Conservation (phyloP, 2,329 filamentous ascomycete species). For the Claviceps digitariae region DNA sequence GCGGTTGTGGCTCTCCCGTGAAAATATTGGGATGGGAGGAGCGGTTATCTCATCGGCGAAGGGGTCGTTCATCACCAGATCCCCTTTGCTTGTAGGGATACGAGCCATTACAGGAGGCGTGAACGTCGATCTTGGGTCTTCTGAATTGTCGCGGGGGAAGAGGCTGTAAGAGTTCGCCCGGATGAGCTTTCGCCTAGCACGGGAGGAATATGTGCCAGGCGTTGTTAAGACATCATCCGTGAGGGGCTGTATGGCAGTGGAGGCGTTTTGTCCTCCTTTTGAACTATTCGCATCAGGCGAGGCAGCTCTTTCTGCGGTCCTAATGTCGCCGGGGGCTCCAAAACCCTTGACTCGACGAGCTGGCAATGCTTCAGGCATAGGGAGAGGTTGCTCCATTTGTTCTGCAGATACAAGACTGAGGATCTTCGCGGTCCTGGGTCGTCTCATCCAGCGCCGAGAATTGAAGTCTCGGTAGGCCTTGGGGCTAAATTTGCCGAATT, state of each 20-base stretch:
- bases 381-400: constrained; percentile 11
- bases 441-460: not conserved
- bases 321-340: not conserved
- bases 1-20: constrained; percentile 27
- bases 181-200: not conserved
- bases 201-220: not conserved
- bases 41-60: constrained; percentile 18
- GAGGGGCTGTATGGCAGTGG: not conserved
- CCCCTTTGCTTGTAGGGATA: not conserved
- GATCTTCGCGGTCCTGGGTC: constrained; percentile 3
- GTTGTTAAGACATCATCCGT: not conserved
- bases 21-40: constrained; percentile 28
- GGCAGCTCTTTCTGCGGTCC: not conserved
- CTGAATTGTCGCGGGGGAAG: constrained; percentile 7
- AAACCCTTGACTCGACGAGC: not conserved
- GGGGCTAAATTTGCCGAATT: constrained; percentile 38
- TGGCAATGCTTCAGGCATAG: not conserved
- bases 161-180: constrained; percentile 7
- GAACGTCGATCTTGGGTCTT: constrained; percentile 16
- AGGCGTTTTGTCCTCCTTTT: not conserved
- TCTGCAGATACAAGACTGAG: constrained; percentile 8
- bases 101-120: constrained; percentile 23
- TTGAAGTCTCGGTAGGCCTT: constrained; percentile 29
- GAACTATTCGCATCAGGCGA: too few species aligned
- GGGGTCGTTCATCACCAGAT: too few species aligned